Percentiles rank a stretch among this genome's conserved stretches.
Conservation (phyloP, 257 asterid species). For the Paulownia fortunei region DNA sequence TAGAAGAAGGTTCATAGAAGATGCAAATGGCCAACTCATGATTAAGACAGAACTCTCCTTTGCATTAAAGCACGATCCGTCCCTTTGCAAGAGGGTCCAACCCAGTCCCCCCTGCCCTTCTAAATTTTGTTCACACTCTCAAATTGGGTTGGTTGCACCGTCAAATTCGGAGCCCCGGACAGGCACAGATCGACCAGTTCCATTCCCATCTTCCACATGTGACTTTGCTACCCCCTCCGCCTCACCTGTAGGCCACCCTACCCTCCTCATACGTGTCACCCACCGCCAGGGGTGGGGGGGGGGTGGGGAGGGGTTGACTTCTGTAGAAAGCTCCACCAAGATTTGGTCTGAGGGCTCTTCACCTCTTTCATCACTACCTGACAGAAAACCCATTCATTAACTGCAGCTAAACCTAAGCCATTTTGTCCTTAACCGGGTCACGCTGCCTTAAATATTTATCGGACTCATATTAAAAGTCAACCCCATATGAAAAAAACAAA, state of each 20-base stretch:
- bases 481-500: slow-evolving; percentile 30
- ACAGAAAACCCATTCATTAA: slow-evolving; percentile 38
- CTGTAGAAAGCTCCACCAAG: slow-evolving; percentile 43
- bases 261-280: slow-evolving; percentile 24
- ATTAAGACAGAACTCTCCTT: not conserved
- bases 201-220: slow-evolving; percentile 41
- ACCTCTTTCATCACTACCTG: slow-evolving; percentile 29
- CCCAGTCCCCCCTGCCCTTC: not conserved
- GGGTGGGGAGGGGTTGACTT: slow-evolving; percentile 58
- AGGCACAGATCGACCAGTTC: slow-evolving; percentile 38
- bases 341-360: slow-evolving; percentile 49
- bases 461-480: slow-evolving; percentile 59
- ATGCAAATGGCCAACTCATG: not conserved
- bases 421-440: slow-evolving; percentile 43
- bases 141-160: not conserved
- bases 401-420: slow-evolving; percentile 55
- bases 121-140: not conserved
- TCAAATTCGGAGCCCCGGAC: not conserved
- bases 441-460: slow-evolving; percentile 37
- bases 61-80: too few species aligned
- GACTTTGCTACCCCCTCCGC: slow-evolving; percentile 21
- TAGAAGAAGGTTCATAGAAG: too few species aligned
- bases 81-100: not conserved
- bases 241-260: slow-evolving; percentile 31
- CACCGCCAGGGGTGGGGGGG: slow-evolving; percentile 23